phyloP scores from a whole-genome alignment of 805 yeast genomes.

The Cyberlindnera xishuangbannaensis region DNA sequence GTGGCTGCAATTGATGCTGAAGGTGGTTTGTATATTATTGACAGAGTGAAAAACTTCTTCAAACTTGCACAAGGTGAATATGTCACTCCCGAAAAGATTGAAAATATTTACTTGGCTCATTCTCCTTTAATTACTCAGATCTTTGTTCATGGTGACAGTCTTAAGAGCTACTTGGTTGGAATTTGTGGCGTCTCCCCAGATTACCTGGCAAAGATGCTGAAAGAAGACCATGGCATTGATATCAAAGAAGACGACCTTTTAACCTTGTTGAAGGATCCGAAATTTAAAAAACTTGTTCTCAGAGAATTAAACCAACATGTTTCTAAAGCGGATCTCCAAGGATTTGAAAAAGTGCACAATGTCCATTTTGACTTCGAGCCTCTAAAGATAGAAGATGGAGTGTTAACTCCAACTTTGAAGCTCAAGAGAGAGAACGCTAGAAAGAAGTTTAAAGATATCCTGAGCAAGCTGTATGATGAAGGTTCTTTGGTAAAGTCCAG shows the following conservation, averaged over 20 bases:
- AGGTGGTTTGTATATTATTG: slow-evolving; percentile 58
- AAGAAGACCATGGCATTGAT: slow-evolving; percentile 10
- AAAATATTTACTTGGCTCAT: slow-evolving; percentile 51
- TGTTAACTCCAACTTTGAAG: slow-evolving; percentile 63
- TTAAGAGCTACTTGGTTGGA: slow-evolving; percentile 53
- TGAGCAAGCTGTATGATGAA: slow-evolving; percentile 44
- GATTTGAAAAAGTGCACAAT: slow-evolving; percentile 60
- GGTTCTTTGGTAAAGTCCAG: slow-evolving; percentile 33
- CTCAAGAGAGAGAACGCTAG: slow-evolving; percentile 46
- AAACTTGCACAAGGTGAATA: slow-evolving; percentile 65
- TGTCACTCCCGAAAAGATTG: slow-evolving; percentile 72
- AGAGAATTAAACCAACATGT: slow-evolving; percentile 19
- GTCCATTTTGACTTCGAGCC: slow-evolving; percentile 52
- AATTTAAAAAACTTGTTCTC: slow-evolving; percentile 16
- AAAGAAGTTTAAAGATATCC: slow-evolving; percentile 34
- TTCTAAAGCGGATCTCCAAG: slow-evolving; percentile 37
- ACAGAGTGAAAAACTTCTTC: slow-evolving; percentile 74
- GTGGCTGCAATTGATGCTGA: slow-evolving; percentile 43
- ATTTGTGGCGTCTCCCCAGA: slow-evolving; percentile 54
- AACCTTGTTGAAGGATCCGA: slow-evolving; percentile 14
- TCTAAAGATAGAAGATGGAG: slow-evolving; percentile 50
- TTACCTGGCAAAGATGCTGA: slow-evolving; percentile 12
- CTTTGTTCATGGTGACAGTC: slow-evolving; percentile 61
- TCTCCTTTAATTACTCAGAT: slow-evolving; percentile 48
- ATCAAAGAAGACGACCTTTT: slow-evolving; percentile 12